Evolutionary conservation across 1,284 basidiomycete species (phyloP).

Genomic region (Cryptococcus sp.): DNA sequence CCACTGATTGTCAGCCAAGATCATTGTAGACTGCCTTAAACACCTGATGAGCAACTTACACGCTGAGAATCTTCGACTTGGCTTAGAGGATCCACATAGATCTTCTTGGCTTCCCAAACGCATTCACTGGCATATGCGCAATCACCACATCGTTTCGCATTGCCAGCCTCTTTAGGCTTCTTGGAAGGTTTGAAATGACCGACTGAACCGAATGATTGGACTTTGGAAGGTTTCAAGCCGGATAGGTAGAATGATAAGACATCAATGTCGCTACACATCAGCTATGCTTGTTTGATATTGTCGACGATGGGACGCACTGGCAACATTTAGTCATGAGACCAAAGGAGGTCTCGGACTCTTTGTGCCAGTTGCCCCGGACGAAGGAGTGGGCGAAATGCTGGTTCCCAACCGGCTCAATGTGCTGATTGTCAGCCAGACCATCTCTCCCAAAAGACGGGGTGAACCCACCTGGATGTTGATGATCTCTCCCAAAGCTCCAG

Average conservation of each 20-base stretch:
- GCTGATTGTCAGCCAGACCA: neutral
- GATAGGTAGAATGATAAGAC: constrained; percentile 64
- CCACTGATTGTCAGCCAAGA: constrained; percentile 20
- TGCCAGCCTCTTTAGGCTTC: constrained; percentile 65
- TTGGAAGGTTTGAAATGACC: constrained; percentile 68
- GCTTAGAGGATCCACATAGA: constrained; percentile 18
- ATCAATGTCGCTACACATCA: constrained; percentile 65
- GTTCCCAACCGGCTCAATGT: constrained; percentile 3
- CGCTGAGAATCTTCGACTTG: constrained; percentile 1
- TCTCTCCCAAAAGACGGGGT: too few species aligned
- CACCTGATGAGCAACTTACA: too few species aligned
- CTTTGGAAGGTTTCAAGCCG: constrained; percentile 56
- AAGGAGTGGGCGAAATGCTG: constrained; percentile 66
- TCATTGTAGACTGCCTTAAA: too few species aligned
- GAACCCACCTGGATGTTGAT: constrained; percentile 61
- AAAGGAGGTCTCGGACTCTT: constrained; percentile 66
- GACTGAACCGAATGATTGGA: constrained; percentile 78
- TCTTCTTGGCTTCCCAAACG: constrained; percentile 75
- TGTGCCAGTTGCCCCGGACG: constrained; percentile 71
- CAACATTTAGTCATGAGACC: constrained; percentile 82
- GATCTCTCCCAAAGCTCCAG: constrained; percentile 66
- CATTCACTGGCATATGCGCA: constrained; percentile 68
- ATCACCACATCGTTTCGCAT: constrained; percentile 65
- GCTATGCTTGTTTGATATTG: neutral
- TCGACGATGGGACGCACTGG: constrained; percentile 55